phyloP scores from a whole-genome alignment of 306 rosid species.

The Cicer judaicum region DNA sequence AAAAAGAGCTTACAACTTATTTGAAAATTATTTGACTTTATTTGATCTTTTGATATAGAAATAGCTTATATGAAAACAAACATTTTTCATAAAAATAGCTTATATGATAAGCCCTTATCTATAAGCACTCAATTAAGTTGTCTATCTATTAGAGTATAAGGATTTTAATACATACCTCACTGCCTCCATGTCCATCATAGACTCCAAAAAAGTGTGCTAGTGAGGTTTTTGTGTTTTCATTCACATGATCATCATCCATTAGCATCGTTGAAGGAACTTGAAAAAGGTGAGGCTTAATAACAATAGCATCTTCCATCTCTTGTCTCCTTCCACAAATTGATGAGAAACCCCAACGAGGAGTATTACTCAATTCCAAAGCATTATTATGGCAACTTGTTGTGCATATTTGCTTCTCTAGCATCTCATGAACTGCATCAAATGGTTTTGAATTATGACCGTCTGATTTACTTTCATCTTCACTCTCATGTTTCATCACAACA shows the following conservation, averaged over 20 bases:
- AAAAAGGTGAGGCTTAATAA: conserved; percentile 56
- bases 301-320: conserved; percentile 87
- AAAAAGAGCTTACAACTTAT: too few species aligned
- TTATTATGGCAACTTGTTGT: conserved; percentile 41
- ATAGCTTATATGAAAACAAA: too few species aligned
- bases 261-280: conserved; percentile 59
- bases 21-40: too few species aligned
- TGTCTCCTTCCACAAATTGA: conserved; percentile 70
- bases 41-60: too few species aligned
- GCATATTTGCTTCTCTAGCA: conserved; percentile 47
- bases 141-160: background rate
- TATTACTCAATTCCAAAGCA: conserved; percentile 46
- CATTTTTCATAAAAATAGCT: too few species aligned
- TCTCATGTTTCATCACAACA: conserved; percentile 45
- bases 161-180: conserved; percentile 56
- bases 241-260: conserved; percentile 51
- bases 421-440: conserved; percentile 30
- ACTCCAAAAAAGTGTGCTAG: conserved; percentile 71
- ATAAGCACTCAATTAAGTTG: too few species aligned
- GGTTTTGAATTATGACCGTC: conserved; percentile 51
- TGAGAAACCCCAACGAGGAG: conserved; percentile 70
- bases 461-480: conserved; percentile 53
- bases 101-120: too few species aligned
- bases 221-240: conserved; percentile 38
- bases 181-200: conserved; percentile 88